Percentiles rank a stretch among this genome's conserved stretches.
Conservation (phyloP, 805 yeast species). For the Yarrowia hollandica region DNA sequence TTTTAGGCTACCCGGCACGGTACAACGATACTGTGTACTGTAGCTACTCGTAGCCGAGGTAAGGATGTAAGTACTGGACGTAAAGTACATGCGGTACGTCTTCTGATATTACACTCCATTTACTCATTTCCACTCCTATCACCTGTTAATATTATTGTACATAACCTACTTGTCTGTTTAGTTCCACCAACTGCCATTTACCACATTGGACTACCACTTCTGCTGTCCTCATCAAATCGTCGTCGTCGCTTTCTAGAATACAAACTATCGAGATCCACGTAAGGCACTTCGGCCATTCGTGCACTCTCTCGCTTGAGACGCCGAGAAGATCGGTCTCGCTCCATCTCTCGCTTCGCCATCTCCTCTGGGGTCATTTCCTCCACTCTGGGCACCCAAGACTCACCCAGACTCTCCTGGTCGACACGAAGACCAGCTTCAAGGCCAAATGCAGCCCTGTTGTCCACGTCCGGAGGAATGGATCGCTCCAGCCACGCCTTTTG, state of each 20-base stretch:
- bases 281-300: slow-evolving; percentile 58
- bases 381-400: slow-evolving; percentile 81
- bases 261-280: slow-evolving; percentile 42
- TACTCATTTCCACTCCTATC: not conserved
- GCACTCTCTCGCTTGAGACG: slow-evolving; percentile 90
- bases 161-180: slow-evolving; percentile 5
- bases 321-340: slow-evolving; percentile 86
- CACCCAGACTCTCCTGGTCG: slow-evolving; percentile 76
- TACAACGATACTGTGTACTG: too few relatives aligned
- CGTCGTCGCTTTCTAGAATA: slow-evolving; percentile 41
- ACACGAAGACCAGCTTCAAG: slow-evolving; percentile 64
- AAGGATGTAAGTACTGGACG: too few relatives aligned
- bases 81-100: too few relatives aligned
- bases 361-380: slow-evolving; percentile 89
- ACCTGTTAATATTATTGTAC: slow-evolving; percentile 21
- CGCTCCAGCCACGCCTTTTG: slow-evolving; percentile 83
- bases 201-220: slow-evolving; percentile 30
- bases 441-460: slow-evolving; percentile 63
- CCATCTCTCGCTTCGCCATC: slow-evolving; percentile 91
- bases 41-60: too few relatives aligned
- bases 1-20: too few relatives aligned
- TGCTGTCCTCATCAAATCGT: slow-evolving; percentile 34
- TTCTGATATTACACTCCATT: not conserved
- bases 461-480: slow-evolving; percentile 51
- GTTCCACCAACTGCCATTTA: too few relatives aligned